phyloP scores from a whole-genome alignment of 148 eudicot species.

The Nepenthes gracilis region DNA sequence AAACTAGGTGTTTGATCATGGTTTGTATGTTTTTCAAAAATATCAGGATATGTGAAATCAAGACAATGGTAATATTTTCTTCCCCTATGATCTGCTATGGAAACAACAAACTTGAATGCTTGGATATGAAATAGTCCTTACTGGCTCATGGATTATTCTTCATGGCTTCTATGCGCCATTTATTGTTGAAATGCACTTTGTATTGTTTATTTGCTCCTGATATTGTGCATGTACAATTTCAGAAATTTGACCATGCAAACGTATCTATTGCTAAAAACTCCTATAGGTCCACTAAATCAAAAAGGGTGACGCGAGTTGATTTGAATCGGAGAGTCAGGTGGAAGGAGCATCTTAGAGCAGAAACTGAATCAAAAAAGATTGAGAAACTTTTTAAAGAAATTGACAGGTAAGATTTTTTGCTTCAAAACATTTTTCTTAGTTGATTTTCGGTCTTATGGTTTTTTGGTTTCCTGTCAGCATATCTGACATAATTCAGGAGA shows the following conservation, averaged over 20 bases:
- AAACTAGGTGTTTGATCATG: no score
- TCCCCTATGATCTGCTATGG: no score
- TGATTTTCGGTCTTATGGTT: not conserved
- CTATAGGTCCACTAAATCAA: conserved; percentile 42
- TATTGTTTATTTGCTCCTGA: not conserved
- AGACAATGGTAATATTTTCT: no score
- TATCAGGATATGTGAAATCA: no score
- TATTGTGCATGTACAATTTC: not conserved
- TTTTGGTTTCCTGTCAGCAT: conserved; percentile 31
- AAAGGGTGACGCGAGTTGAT: conserved; percentile 64
- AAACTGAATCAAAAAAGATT: conserved; percentile 48
- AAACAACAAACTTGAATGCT: no score
- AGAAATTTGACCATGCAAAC: not conserved
- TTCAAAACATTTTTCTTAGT: not conserved
- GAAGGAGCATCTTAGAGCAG: conserved; percentile 47
- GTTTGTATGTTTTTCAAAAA: no score
- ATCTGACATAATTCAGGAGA: conserved; percentile 65
- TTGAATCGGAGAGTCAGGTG: conserved; percentile 54
- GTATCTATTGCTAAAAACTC: not conserved
- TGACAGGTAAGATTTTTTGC: conserved; percentile 38
- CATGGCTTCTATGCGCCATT: no score
- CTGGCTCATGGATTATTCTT: no score
- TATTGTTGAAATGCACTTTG: no score
- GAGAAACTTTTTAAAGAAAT: conserved; percentile 62
- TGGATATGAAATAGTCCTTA: no score